Conservation (phyloP, 225 moss, liverwort and hornwort species). For the Sphagnum tenellum region DNA sequence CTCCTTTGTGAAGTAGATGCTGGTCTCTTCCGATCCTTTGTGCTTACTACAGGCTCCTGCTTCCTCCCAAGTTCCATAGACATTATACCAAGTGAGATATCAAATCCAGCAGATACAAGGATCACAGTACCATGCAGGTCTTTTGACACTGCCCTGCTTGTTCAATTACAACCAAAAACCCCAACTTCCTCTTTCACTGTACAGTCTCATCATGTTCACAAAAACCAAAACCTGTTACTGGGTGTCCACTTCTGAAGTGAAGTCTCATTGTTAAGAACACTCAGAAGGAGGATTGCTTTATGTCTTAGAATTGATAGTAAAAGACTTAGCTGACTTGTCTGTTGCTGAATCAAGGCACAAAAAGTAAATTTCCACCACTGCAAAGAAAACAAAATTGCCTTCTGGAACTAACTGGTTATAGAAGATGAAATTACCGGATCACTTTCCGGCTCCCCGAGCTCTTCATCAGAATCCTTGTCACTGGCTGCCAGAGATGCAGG, state of each 20-base stretch:
- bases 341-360: not conserved
- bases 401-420: not conserved
- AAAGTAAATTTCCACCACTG: slow-evolving; percentile 4
- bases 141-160: not conserved
- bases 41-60: not conserved
- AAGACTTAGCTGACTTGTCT: not conserved
- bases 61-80: not conserved
- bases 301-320: too few species aligned
- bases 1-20: slow-evolving; percentile 26
- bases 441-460: slow-evolving; percentile 37
- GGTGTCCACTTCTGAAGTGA: too few species aligned
- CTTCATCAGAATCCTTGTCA: slow-evolving; percentile 31
- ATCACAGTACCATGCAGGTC: not conserved
- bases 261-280: too few species aligned
- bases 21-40: slow-evolving; percentile 23
- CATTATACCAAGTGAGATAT: not conserved
- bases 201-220: too few species aligned
- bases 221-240: too few species aligned
- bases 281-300: too few species aligned
- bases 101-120: too few species aligned
- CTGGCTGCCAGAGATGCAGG: slow-evolving; percentile 30
- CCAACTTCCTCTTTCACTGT: too few species aligned
- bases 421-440: slow-evolving; percentile 15
- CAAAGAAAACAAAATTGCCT: not conserved
- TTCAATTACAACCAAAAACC: too few species aligned